These are phyloP conservation scores for Sphaerulina vaccinii DNA, from an alignment of 2,329 filamentous ascomycete genomes.

Conservation along the genomic window DNA sequence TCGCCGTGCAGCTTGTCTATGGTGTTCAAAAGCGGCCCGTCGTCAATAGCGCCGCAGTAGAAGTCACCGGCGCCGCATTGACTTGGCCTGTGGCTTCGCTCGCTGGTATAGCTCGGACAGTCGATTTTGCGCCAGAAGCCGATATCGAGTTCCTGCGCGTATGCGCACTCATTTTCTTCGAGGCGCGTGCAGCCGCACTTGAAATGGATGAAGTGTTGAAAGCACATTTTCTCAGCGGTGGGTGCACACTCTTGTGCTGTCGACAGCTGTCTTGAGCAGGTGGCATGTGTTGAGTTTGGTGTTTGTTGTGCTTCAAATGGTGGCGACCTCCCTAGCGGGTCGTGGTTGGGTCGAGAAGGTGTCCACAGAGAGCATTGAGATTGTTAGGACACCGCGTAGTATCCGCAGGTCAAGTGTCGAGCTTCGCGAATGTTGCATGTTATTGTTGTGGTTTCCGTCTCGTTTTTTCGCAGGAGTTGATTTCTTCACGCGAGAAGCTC, in stretches of 20 bases:
- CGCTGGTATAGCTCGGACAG: slow-evolving; percentile 21
- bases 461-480: too few species aligned
- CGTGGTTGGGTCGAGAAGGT: too few species aligned
- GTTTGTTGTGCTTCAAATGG: too few species aligned
- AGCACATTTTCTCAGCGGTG: slow-evolving; percentile 35
- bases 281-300: background rate
- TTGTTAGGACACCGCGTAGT: too few species aligned
- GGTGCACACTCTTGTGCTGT: too few species aligned
- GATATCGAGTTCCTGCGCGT: slow-evolving; percentile 20
- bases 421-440: too few species aligned
- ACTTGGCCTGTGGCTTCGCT: background rate
- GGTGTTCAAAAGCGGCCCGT: slow-evolving; percentile 18
- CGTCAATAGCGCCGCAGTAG: slow-evolving; percentile 20
- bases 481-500: too few species aligned
- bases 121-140: slow-evolving; percentile 22
- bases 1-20: slow-evolving; percentile 7
- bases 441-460: too few species aligned
- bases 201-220: slow-evolving; percentile 24
- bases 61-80: slow-evolving; percentile 21
- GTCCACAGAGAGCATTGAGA: too few species aligned
- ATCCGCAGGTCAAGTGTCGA: too few species aligned
- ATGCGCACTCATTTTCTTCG: slow-evolving; percentile 17
- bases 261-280: too few species aligned
- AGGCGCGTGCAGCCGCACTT: slow-evolving; percentile 29
- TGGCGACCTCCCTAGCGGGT: too few species aligned